These are phyloP conservation scores for Auxenochlorella pyrenoidosa DNA, from an alignment of 139 green algal species.

Conservation along the genomic window DNA sequence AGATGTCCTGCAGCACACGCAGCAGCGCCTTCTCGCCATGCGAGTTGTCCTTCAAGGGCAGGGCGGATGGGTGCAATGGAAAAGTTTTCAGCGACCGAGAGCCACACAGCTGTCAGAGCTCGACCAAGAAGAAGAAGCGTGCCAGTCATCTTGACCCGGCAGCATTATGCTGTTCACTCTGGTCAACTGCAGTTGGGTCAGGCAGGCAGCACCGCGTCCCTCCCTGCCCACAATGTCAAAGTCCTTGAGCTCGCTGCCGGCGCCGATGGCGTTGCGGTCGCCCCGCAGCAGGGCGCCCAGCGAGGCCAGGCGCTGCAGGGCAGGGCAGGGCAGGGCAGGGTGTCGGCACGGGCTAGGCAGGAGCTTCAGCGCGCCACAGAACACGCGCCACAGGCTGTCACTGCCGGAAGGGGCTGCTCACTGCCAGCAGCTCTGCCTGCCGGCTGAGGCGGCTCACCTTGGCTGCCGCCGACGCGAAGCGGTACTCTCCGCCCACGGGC, in stretches of 20 bases:
- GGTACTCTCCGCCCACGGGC: conserved; percentile 83
- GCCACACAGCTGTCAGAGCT: too few species aligned
- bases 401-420: too few species aligned
- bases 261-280: conserved; percentile 51
- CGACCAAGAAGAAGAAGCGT: too few species aligned
- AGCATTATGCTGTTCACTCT: too few species aligned
- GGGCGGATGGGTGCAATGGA: too few species aligned
- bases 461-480: conserved; percentile 87
- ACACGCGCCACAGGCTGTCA: background rate
- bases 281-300: conserved; percentile 74
- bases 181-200: too few species aligned
- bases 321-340: background rate
- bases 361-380: background rate
- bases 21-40: conserved; percentile 31
- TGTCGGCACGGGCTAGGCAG: background rate
- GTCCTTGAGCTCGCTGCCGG: conserved; percentile 41
- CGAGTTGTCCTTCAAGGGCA: conserved; percentile 7
- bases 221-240: conserved; percentile 38
- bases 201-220: too few species aligned
- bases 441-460: conserved; percentile 22
- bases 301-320: conserved; percentile 71
- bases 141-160: too few species aligned
- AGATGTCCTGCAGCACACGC: conserved; percentile 30
- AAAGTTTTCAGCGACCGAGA: too few species aligned
- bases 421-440: too few species aligned